phyloP scores from a whole-genome alignment of 1,139 yeast genomes.

The Yamadazyma jaroonii region DNA sequence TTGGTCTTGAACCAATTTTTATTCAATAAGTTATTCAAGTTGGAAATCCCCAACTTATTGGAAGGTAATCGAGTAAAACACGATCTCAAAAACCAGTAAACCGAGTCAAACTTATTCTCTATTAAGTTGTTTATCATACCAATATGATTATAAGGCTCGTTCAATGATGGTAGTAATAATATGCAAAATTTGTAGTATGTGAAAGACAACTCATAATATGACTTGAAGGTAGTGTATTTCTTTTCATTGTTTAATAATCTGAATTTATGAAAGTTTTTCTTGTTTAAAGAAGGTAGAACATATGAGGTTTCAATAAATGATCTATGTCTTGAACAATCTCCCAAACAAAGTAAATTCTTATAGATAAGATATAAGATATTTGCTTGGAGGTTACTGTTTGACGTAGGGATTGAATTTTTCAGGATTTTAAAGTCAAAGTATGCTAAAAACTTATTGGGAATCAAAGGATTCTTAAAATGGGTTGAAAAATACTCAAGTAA shows the following conservation, averaged over 20 bases:
- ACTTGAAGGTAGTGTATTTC: slow-evolving; percentile 18
- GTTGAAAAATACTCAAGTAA: slow-evolving; percentile 37
- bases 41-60: slow-evolving; percentile 38
- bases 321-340: slow-evolving; percentile 60
- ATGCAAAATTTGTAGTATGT: slow-evolving; percentile 52
- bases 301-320: slow-evolving; percentile 42
- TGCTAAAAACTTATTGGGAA: slow-evolving; percentile 25
- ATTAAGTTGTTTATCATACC: slow-evolving; percentile 52
- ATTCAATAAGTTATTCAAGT: slow-evolving; percentile 30
- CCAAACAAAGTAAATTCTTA: slow-evolving; percentile 54
- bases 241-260: slow-evolving; percentile 35
- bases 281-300: slow-evolving; percentile 34
- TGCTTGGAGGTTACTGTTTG: slow-evolving; percentile 28
- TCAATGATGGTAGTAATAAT: slow-evolving; percentile 57
- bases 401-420: slow-evolving; percentile 13
- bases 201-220: slow-evolving; percentile 32
- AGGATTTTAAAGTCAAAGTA: slow-evolving; percentile 21
- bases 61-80: slow-evolving; percentile 52
- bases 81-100: slow-evolving; percentile 56
- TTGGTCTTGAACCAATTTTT: slow-evolving; percentile 31
- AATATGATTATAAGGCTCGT: slow-evolving; percentile 64
- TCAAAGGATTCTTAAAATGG: slow-evolving; percentile 31
- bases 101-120: slow-evolving; percentile 33
- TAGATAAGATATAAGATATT: slow-evolving; percentile 50
- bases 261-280: slow-evolving; percentile 32